phyloP scores from a whole-genome alignment of 1,139 yeast species.

The Nadsonia commutata region DNA sequence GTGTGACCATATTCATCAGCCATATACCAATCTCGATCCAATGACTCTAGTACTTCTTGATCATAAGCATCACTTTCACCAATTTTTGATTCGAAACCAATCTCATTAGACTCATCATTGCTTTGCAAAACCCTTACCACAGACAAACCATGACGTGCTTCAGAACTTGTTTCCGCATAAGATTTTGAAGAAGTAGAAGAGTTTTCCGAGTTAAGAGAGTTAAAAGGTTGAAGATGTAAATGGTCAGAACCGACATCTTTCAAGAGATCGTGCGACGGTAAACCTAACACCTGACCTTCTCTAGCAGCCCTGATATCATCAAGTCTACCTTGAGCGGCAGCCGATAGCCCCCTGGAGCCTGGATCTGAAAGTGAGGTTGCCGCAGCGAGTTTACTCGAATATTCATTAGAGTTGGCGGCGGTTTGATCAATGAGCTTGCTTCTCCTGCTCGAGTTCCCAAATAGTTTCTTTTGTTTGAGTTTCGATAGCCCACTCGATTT shows the following conservation, averaged over 20 bases:
- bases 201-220: no score
- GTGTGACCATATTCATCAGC: conserved; percentile 23
- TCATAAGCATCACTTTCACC: conserved; percentile 6
- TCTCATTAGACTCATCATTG: not conserved
- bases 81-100: not conserved
- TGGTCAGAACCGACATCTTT: no score
- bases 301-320: conserved; percentile 11
- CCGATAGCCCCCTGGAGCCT: conserved; percentile 8
- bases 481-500: conserved; percentile 1
- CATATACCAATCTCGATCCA: conserved; percentile 27
- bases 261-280: no score
- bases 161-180: not conserved
- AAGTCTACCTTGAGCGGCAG: conserved; percentile 12
- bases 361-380: not conserved
- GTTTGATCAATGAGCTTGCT: conserved; percentile 2
- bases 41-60: conserved; percentile 10
- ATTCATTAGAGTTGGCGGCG: not conserved
- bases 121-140: no score
- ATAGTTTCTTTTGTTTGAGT: not conserved
- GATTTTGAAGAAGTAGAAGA: not conserved
- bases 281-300: no score
- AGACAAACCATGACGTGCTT: no score
- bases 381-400: not conserved
- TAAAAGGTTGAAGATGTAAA: no score
- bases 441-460: not conserved